Evolutionary conservation across 2,329 filamentous ascomycete genomes (phyloP), one percentile per base, ranked within the genome.

Genomic region (Aspergillus sp.): DNA sequence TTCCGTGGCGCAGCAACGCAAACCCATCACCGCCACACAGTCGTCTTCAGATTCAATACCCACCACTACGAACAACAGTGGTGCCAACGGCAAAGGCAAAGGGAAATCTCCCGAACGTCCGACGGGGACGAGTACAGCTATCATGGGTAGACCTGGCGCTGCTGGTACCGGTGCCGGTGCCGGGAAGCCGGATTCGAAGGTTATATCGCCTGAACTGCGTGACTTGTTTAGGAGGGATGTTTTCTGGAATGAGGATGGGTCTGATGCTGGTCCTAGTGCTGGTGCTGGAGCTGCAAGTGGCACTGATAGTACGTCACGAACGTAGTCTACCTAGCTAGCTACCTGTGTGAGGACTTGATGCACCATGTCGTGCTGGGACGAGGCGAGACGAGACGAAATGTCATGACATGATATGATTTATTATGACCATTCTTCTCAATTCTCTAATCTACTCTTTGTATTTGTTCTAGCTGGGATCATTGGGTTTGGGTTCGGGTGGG

Each of bases 161-260:
- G 23, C 31, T 17, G 49, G 34, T 7, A 28, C 57, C 17, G 50
- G 30, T 6, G 43, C 57, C 4, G 43, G 25, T 15, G 55, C 60
- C 31, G 34, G 34, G 34, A 54, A 54, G 11, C 22, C 60, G 19
- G 75, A 78, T 41, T 74, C 80, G 8, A 85, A 83, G 66, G 81
- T 89, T 17, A 87, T 91, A 51, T 88, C 84, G 64, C 82, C 86
- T 0, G 87, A 91, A 67, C 73, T 91, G 60, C 82, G 89, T 52
- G 76, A 79, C 7, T 67, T 91, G 48, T 72, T 91, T n/a, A 86
- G 84, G 65, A 80, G 84, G 62, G 85, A 90, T 62, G 78, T 90
- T 7, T 73, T 81, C 71, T 64, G 81, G 81, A 66, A 78, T 48
- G 19, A 48, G 46, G 19, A 23, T 28, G 19, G 7, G 15, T 19